Base-by-base conservation (phyloP, 176 grass and related monocot species). In the Triticum dicoccoides region DNA sequence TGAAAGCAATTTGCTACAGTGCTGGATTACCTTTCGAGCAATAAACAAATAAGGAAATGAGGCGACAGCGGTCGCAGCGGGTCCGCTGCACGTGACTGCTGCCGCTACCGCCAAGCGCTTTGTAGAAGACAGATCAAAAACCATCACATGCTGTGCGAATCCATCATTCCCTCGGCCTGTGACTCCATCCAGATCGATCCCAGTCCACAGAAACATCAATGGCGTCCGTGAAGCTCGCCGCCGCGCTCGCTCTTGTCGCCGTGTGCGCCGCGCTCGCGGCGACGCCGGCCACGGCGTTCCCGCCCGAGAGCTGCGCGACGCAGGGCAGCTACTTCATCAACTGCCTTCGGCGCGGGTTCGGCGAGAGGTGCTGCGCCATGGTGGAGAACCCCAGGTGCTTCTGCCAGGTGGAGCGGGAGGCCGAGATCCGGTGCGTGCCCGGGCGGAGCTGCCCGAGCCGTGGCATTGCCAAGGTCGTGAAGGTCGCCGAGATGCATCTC, bases 321-420 rank as follows among this genome's bases (percentile, higher is more conserved):
- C 82, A 84, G 82, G 30, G 15, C n/a, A 74, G 9, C 23, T 84
- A 84, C 82, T 74, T 84, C 82, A 62, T 21, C 54, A 84, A 84
- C 82, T 84, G 82, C 24, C 82, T 84, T 2, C 54, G 54, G 2
- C 82, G 82, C 2, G 82, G 82, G 23, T 74, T 74, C 82, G 17
- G 5, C 5, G 82, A 84, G 25, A 59, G 69, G 17, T 84, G 82
- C 82, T 84, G 82, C 54, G 24, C 3, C 17, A 61, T 75, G 37
- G 69, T 75, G 23, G 38, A 30, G 37, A 24, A 73, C 35, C 17
- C 6, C 9, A 2, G 2, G 54, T 84, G 82, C 82, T 32, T 84
- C 69, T 84, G 82, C 82, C 69, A 63, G 69, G n/a, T 84, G 69
- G 52, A 84, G 82, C 82, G 54, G 82, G 82, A 84, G 69, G 54